Evolutionary conservation across 164 flowering plant genomes (phyloP).

Genomic region (Taxillus chinensis): DNA sequence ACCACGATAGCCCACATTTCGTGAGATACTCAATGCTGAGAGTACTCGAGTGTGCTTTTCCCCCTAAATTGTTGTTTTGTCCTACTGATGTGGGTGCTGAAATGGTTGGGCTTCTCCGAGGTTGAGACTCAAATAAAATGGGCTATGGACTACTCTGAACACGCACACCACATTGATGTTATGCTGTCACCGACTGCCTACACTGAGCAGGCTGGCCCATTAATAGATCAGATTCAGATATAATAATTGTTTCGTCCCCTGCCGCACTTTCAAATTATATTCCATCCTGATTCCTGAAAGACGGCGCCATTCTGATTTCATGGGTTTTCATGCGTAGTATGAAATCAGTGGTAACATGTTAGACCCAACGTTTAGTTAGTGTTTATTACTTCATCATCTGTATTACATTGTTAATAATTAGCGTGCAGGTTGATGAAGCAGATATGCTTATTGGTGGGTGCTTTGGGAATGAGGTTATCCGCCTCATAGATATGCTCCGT

Average conservation of each 20-base stretch:
- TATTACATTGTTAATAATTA: background rate
- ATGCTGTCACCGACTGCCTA: too few species aligned
- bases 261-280: slow-evolving; percentile 76
- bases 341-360: slow-evolving; percentile 66
- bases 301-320: slow-evolving; percentile 41
- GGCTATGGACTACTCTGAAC: too few species aligned
- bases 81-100: too few species aligned
- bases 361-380: background rate
- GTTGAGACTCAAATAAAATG: too few species aligned
- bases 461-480: slow-evolving; percentile 87
- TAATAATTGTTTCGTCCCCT: slow-evolving; percentile 85
- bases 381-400: background rate
- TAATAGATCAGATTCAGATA: slow-evolving; percentile 51
- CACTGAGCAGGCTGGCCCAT: slow-evolving; percentile 66
- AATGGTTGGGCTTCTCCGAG: too few species aligned
- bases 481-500: slow-evolving; percentile 80
- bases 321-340: slow-evolving; percentile 32
- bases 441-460: slow-evolving; percentile 93
- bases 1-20: too few species aligned
- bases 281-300: slow-evolving; percentile 64
- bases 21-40: too few species aligned
- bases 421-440: slow-evolving; percentile 89
- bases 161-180: too few species aligned
- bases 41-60: too few species aligned
- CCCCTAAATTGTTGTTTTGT: too few species aligned